Percentiles rank a stretch among this genome's conserved stretches.
Conservation (phyloP, 192 early-diverging fungal species). For the Coemansia sp. region DNA sequence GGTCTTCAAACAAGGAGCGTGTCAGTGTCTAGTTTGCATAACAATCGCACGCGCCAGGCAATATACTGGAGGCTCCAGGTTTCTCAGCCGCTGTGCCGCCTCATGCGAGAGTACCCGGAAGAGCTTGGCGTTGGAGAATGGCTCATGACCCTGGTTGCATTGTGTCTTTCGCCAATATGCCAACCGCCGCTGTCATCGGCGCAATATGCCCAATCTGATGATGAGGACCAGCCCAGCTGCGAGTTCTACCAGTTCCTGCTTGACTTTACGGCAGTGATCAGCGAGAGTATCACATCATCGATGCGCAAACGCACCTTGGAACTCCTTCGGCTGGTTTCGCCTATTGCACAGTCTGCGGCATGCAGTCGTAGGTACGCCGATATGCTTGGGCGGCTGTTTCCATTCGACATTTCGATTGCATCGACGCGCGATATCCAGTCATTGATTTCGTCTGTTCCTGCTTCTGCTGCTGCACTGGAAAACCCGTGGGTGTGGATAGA, state of each 20-base stretch:
- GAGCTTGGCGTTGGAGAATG: constrained; percentile 44
- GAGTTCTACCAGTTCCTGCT: constrained; percentile 22
- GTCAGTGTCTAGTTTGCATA: background rate
- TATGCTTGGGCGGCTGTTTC: constrained; percentile 37
- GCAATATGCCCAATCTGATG: background rate
- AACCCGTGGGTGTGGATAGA: constrained; percentile 51
- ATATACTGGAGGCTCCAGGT: constrained; percentile 34
- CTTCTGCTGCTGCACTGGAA: constrained; percentile 13
- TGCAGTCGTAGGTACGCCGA: constrained; percentile 7
- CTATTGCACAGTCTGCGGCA: constrained; percentile 14
- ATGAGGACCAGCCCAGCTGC: background rate
- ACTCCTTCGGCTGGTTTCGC: constrained; percentile 24
- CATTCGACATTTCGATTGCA: constrained; percentile 31
- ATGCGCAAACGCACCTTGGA: constrained; percentile 43
- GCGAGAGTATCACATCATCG: constrained; percentile 33
- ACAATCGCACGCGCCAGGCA: constrained; percentile 16
- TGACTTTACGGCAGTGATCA: constrained; percentile 42
- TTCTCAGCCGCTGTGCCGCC: constrained; percentile 26
- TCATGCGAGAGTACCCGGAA: constrained; percentile 45
- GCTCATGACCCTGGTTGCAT: constrained; percentile 41
- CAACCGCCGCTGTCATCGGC: constrained; percentile 11
- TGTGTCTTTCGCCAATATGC: constrained; percentile 29
- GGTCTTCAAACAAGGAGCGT: background rate
- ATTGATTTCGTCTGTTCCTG: constrained; percentile 1
- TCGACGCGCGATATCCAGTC: constrained; percentile 28